Evolutionary conservation across 2,329 filamentous ascomycete species (phyloP).

Genomic region (Endoconidiophora polonica): DNA sequence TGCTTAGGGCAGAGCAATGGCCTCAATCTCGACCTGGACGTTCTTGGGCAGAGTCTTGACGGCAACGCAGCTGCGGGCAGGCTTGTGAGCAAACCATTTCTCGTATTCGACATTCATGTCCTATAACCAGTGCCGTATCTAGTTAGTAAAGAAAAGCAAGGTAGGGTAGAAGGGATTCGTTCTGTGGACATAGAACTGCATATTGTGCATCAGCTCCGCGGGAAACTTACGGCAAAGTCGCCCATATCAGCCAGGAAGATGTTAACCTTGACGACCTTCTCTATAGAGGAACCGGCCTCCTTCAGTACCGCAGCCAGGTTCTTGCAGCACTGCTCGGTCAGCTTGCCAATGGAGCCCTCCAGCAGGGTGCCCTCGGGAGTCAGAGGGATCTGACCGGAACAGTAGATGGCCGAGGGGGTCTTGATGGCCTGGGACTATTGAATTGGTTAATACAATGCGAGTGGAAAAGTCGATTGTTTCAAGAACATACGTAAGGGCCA

Average conservation of each 20-base stretch:
- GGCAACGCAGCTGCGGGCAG: constrained; percentile 75
- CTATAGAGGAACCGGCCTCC: constrained; percentile 61
- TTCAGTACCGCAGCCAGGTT: constrained; percentile 74
- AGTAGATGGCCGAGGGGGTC: constrained; percentile 48
- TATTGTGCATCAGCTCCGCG: background rate
- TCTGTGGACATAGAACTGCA: background rate
- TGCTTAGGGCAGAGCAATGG: constrained; percentile 51
- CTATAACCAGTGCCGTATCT: constrained; percentile 16
- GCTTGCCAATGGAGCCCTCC: constrained; percentile 44
- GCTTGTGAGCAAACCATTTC: constrained; percentile 70
- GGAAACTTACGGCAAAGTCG: constrained; percentile 48
- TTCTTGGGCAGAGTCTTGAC: constrained; percentile 79
- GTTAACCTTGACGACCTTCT: constrained; percentile 76
- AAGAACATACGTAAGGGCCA: constrained; percentile 42
- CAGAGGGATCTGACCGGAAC: constrained; percentile 57
- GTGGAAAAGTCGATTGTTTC: background rate
- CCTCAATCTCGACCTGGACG: constrained; percentile 81
- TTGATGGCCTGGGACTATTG: constrained; percentile 48
- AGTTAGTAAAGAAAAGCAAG: too few species aligned
- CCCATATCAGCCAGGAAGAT: constrained; percentile 88
- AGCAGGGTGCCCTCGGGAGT: constrained; percentile 38
- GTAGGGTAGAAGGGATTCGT: background rate
- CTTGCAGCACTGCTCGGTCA: constrained; percentile 46
- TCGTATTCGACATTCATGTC: constrained; percentile 77
- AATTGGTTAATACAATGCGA: constrained; percentile 2